Evolutionary conservation across 2,329 filamentous ascomycete species (phyloP).

Genomic region (Penicillium oxalicum): DNA sequence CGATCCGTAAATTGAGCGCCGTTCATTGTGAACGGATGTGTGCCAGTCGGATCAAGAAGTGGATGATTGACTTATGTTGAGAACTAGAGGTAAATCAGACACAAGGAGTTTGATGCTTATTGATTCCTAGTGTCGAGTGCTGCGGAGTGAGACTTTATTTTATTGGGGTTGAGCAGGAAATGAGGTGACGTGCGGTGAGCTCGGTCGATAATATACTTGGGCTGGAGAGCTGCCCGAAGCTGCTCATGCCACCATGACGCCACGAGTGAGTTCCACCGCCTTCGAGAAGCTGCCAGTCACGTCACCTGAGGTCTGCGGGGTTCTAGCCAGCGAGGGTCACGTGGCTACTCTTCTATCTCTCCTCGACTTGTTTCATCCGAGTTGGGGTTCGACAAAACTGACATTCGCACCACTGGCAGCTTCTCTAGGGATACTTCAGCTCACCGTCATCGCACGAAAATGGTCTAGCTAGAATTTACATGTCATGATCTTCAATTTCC

Average conservation of each 20-base stretch:
- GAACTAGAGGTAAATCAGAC: no score
- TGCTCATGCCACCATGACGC: slow-evolving; percentile 23
- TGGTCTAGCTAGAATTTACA: no score
- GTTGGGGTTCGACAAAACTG: no score
- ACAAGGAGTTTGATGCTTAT: no score
- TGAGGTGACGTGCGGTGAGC: slow-evolving; percentile 1
- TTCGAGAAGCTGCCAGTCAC: slow-evolving; percentile 27
- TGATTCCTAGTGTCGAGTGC: no score
- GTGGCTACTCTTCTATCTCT: background rate
- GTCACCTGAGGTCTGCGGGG: slow-evolving; percentile 2
- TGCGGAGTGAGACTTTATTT: background rate
- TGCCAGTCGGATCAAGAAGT: background rate
- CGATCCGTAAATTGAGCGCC: slow-evolving; percentile 76
- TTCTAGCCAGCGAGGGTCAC: background rate
- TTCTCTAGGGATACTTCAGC: no score
- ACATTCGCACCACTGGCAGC: no score
- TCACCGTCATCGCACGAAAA: no score
- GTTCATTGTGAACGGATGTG: slow-evolving; percentile 31
- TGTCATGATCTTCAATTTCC: no score
- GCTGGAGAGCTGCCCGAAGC: slow-evolving; percentile 11
- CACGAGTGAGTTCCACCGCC: slow-evolving; percentile 30
- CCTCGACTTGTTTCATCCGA: no score
- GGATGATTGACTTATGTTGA: background rate
- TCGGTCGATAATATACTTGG: slow-evolving; percentile 22
- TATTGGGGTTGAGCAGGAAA: background rate